phyloP scores from a whole-genome alignment of 139 green algal species.

The Parachlorella kessleri region DNA sequence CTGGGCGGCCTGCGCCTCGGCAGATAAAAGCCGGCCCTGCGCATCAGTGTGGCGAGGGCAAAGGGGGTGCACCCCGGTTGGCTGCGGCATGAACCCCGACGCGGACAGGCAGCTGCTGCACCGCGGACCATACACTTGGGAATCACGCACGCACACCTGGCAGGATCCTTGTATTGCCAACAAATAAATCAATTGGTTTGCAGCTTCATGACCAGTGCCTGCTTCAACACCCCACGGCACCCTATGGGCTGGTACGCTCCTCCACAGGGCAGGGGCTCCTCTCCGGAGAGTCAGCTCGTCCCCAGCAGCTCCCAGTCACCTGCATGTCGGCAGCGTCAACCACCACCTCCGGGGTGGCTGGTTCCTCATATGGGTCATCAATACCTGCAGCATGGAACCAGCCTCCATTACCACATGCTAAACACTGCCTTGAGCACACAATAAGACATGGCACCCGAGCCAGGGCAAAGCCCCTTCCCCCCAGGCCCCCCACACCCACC shows the following conservation, averaged over 20 bases:
- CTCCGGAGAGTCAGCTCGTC: background rate
- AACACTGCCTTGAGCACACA: no score
- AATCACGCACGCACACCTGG: background rate
- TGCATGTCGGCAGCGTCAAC: background rate
- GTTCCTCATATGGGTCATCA: conserved; percentile 38
- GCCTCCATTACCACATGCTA: no score
- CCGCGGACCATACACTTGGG: background rate
- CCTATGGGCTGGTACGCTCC: no score
- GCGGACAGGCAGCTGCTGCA: background rate
- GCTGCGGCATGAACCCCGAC: no score
- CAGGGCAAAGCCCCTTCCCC: no score
- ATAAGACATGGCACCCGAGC: no score
- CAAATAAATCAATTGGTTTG: background rate
- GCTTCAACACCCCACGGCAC: no score
- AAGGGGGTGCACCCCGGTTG: no score
- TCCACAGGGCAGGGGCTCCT: no score
- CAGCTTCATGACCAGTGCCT: background rate
- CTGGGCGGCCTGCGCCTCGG: conserved; percentile 17
- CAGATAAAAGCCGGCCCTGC: background rate
- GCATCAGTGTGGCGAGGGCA: no score
- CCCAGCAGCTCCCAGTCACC: background rate
- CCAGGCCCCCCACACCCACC: no score
- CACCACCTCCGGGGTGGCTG: conserved; percentile 6
- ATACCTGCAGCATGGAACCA: conserved; percentile 24
- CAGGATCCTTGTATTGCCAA: background rate